phyloP scores from a whole-genome alignment of 176 grass and related monocot genomes.

The Eragrostis curvula region DNA sequence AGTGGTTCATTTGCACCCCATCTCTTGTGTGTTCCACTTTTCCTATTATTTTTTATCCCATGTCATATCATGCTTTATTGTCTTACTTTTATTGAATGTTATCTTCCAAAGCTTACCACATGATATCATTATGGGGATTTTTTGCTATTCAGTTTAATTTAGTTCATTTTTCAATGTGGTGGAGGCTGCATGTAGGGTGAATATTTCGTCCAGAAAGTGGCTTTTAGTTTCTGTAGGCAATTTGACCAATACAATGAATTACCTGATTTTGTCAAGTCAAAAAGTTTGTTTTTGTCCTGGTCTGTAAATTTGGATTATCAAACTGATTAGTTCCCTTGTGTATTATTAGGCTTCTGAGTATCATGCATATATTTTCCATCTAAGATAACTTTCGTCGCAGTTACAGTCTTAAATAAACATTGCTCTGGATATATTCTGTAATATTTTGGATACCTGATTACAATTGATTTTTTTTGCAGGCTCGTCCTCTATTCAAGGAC shows the following conservation, averaged over 20 bases:
- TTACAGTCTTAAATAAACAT: conserved; percentile 30
- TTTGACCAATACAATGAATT: conserved; percentile 14
- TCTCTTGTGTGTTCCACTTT: background rate
- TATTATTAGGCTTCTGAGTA: background rate
- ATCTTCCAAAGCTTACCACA: background rate
- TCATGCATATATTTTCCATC: background rate
- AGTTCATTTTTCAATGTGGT: background rate
- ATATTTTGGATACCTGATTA: conserved; percentile 34
- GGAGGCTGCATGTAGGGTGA: background rate
- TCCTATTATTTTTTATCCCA: conserved; percentile 9
- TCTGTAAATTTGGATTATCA: background rate
- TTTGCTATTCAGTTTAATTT: background rate
- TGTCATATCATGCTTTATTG: conserved; percentile 4
- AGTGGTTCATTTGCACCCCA: background rate
- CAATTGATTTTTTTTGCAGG: conserved; percentile 65
- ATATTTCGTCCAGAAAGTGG: conserved; percentile 3
- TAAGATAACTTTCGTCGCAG: conserved; percentile 14
- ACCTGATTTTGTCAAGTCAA: background rate
- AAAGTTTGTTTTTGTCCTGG: background rate
- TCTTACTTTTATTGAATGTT: conserved; percentile 1
- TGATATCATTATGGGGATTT: conserved; percentile 11
- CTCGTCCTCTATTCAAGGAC: conserved; percentile 96
- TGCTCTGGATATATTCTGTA: background rate
- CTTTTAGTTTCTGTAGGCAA: background rate
- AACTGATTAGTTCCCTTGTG: background rate